phyloP scores from a whole-genome alignment of 2,329 filamentous ascomycete genomes.

The Botrytis tulipae region DNA sequence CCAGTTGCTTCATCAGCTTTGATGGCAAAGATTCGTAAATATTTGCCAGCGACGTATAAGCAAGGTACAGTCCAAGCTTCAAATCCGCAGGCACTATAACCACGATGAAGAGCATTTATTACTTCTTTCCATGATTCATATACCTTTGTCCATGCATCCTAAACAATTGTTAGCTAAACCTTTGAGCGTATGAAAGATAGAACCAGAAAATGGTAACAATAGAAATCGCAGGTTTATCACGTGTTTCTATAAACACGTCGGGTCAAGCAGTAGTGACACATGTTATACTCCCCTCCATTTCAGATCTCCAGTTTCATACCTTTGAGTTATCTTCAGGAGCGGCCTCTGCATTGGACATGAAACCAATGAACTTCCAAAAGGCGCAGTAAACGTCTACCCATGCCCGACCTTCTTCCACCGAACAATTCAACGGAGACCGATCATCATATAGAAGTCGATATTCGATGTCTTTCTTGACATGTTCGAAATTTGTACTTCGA shows the following conservation, averaged over 20 bases:
- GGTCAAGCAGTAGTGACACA: neutral
- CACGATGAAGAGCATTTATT: constrained; percentile 71
- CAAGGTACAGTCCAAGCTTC: constrained; percentile 91
- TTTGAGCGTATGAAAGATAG: neutral
- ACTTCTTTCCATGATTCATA: constrained; percentile 90
- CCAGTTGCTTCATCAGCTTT: constrained; percentile 73
- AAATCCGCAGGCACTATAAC: constrained; percentile 74
- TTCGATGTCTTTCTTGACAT: constrained; percentile 62
- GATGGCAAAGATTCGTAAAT: constrained; percentile 84
- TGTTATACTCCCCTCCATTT: neutral
- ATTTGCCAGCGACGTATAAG: constrained; percentile 83
- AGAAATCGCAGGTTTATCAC: constrained; percentile 3
- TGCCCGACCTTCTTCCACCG: constrained; percentile 63
- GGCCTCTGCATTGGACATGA: constrained; percentile 67
- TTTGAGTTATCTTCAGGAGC: constrained; percentile 38
- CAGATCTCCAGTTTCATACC: constrained; percentile 25
- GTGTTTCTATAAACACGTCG: neutral
- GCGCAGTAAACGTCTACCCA: constrained; percentile 83
- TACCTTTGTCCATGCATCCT: constrained; percentile 63
- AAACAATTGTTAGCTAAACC: neutral
- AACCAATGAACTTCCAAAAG: constrained; percentile 80
- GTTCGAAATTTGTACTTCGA: constrained; percentile 66
- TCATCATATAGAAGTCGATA: constrained; percentile 65
- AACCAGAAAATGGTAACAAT: neutral
- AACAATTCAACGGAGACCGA: constrained; percentile 36